Evolutionary conservation across 768 basidiomycete species (phyloP).

Genomic region (Kwoniella heveanensis): DNA sequence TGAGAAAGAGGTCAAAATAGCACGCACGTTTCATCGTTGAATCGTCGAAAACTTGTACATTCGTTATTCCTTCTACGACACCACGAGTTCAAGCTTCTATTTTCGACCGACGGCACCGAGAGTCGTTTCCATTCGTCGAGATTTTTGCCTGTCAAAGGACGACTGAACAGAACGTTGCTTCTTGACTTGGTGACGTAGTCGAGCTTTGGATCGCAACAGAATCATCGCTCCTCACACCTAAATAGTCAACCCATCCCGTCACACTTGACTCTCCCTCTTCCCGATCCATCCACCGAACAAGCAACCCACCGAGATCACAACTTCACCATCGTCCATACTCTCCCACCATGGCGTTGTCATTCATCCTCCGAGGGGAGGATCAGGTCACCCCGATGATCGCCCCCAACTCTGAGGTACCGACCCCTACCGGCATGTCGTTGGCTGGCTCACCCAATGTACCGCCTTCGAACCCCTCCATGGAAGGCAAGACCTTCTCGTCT

Average conservation of each 20-base stretch:
- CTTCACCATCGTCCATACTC: not conserved
- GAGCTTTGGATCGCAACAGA: not conserved
- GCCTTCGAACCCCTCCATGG: constrained; percentile 2
- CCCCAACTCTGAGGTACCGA: constrained; percentile 20
- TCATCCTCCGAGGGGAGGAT: constrained; percentile 27
- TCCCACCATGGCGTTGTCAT: constrained; percentile 26
- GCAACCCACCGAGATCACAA: too few relatives aligned
- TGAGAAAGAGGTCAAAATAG: not conserved
- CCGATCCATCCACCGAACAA: not conserved
- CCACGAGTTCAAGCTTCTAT: not conserved
- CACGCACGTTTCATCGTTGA: not conserved
- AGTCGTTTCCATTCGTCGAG: not conserved
- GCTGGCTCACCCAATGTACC: constrained; percentile 8
- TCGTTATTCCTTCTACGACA: not conserved
- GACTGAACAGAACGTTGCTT: not conserved
- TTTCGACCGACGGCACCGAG: not conserved
- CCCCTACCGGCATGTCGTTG: constrained; percentile 12
- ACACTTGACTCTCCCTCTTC: not conserved
- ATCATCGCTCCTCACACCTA: not conserved
- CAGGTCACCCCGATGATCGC: constrained; percentile 22
- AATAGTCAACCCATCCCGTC: not conserved
- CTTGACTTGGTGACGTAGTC: constrained; percentile 10
- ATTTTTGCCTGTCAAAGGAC: not conserved
- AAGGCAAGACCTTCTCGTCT: constrained; percentile 10
- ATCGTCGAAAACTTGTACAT: not conserved